Evolutionary conservation across 2,329 filamentous ascomycete genomes (phyloP).

Genomic region (Clonostachys solani): DNA sequence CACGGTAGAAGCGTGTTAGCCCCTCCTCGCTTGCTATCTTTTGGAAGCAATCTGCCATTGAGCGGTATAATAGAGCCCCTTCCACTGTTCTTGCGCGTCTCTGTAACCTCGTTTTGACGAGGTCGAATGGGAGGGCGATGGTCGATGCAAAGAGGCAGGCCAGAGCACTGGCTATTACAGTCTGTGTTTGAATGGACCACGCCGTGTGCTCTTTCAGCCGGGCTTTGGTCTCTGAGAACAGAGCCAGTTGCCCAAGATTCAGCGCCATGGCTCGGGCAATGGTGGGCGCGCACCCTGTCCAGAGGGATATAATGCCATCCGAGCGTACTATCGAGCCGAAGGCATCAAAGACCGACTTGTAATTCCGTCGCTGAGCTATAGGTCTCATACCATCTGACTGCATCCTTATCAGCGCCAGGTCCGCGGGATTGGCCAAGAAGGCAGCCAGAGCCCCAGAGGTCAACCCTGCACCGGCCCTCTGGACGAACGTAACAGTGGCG

Average conservation of each 20-base stretch:
- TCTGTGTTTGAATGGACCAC: slow-evolving; percentile 65
- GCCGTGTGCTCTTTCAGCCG: slow-evolving; percentile 73
- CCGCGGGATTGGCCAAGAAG: slow-evolving; percentile 92
- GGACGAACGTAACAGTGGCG: slow-evolving; percentile 71
- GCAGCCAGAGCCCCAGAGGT: slow-evolving; percentile 86
- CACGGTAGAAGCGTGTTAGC: slow-evolving; percentile 86
- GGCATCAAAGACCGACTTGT: slow-evolving; percentile 90
- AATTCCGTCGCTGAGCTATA: slow-evolving; percentile 79
- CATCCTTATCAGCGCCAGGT: slow-evolving; percentile 95
- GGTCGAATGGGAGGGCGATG: slow-evolving; percentile 95
- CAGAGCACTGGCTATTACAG: slow-evolving; percentile 80
- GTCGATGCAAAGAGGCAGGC: slow-evolving; percentile 99
- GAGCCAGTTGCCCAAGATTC: slow-evolving; percentile 95
- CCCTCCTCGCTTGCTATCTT: slow-evolving; percentile 91
- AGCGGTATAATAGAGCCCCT: slow-evolving; percentile 79
- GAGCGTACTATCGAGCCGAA: slow-evolving; percentile 72
- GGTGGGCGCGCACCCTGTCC: slow-evolving; percentile 87
- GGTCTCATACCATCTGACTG: slow-evolving; percentile 94
- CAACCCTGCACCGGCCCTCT: slow-evolving; percentile 82
- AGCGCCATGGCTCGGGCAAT: slow-evolving; percentile 95
- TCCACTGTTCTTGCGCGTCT: slow-evolving; percentile 81
- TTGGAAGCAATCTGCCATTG: slow-evolving; percentile 84
- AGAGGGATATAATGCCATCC: slow-evolving; percentile 80
- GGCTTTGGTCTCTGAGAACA: slow-evolving; percentile 94
- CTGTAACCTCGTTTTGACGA: slow-evolving; percentile 95